Conservation (phyloP, 2,329 filamentous ascomycete species). For the Microcera coccophila region DNA sequence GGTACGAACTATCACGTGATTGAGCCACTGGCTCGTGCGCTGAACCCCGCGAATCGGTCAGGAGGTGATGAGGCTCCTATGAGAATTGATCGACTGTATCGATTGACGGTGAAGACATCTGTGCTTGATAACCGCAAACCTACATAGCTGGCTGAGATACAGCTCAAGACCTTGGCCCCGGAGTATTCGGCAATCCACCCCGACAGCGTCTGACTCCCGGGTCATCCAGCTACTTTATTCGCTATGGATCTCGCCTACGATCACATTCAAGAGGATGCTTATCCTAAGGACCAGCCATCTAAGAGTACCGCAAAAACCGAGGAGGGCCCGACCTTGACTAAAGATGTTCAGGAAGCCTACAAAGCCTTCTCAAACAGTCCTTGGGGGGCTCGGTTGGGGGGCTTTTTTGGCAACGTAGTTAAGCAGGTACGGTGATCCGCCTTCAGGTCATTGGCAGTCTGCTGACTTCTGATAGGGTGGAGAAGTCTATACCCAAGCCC, state of each 20-base stretch:
- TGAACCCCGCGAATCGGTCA: constrained; percentile 22
- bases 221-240: too few relatives aligned
- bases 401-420: constrained; percentile 84
- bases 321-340: constrained; percentile 81
- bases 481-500: constrained; percentile 76
- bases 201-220: background rate
- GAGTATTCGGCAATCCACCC: background rate
- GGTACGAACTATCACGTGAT: constrained; percentile 24
- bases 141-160: background rate
- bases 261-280: constrained; percentile 82
- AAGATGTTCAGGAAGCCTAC: constrained; percentile 92
- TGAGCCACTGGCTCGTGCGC: constrained; percentile 17
- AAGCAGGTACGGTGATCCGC: constrained; percentile 64
- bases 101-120: background rate
- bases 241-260: constrained; percentile 96
- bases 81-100: constrained; percentile 1
- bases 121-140: background rate
- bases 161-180: background rate
- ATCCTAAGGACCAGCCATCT: constrained; percentile 54
- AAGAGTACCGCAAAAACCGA: constrained; percentile 63
- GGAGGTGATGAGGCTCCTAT: constrained; percentile 19
- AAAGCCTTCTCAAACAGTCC: constrained; percentile 86
- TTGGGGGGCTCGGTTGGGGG: constrained; percentile 86
- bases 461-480: constrained; percentile 57
- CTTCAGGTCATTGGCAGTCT: constrained; percentile 3